Evolutionary conservation across 306 rosid genomes (phyloP).

Genomic region (Luffa acutangula): DNA sequence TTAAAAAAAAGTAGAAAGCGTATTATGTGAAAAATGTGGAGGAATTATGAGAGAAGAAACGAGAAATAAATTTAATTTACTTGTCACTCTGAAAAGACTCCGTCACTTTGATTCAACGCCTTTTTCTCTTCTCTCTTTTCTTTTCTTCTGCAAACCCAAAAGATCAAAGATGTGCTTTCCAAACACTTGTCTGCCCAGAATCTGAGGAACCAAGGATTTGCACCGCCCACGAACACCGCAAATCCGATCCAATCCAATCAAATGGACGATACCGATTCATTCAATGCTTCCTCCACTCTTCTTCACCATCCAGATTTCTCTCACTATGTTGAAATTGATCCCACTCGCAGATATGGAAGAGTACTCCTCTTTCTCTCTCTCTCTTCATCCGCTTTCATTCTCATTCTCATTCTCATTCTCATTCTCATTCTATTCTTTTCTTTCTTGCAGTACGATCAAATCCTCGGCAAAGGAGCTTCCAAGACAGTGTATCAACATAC

Average conservation of each 20-base stretch:
- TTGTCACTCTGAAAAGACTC: background rate
- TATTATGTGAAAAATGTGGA: background rate
- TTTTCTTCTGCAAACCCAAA: background rate
- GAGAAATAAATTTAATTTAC: background rate
- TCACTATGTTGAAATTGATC: constrained; percentile 84
- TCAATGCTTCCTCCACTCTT: background rate
- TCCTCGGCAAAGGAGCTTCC: constrained; percentile 95
- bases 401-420: constrained; percentile 11
- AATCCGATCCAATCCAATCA: background rate
- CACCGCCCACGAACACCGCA: background rate
- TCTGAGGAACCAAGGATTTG: background rate
- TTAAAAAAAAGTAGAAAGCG: background rate
- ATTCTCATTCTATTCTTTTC: constrained; percentile 11
- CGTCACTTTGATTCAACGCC: background rate
- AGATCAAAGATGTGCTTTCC: background rate
- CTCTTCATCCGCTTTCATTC: background rate
- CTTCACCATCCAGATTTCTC: constrained; percentile 24
- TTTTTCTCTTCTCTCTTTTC: background rate
- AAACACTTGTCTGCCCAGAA: background rate
- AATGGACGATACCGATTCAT: background rate
- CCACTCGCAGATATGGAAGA: constrained; percentile 96
- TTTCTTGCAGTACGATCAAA: constrained; percentile 62
- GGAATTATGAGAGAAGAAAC: background rate
- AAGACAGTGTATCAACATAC: constrained; percentile 72
- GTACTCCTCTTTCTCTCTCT: constrained; percentile 22